Evolutionary conservation across 345 rosid species (phyloP).

Genomic region (Eucalyptus erythrocorys): DNA sequence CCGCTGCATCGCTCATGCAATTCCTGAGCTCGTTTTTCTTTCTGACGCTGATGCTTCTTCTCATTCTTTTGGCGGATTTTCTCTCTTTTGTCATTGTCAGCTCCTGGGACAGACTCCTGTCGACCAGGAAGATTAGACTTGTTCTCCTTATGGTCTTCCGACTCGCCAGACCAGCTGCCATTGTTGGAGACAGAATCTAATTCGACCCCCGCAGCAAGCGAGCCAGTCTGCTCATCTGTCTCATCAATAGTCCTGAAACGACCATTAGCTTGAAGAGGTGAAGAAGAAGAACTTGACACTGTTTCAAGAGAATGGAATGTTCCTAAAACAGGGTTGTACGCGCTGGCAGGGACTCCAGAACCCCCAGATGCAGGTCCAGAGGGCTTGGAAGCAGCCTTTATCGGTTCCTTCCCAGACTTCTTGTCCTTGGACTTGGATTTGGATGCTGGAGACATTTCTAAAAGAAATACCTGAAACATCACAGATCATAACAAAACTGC

Average conservation of each 20-base stretch:
- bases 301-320: conserved; percentile 68
- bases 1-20: conserved; percentile 65
- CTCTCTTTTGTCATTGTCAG: conserved; percentile 75
- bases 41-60: conserved; percentile 89
- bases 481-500: not conserved
- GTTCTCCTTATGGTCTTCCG: conserved; percentile 88
- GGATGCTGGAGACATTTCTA: conserved; percentile 54
- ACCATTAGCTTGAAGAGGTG: conserved; percentile 44
- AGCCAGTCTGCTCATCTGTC: conserved; percentile 42
- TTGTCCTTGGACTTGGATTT: conserved; percentile 72
- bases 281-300: conserved; percentile 27
- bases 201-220: conserved; percentile 39
- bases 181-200: conserved; percentile 78
- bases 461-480: not conserved
- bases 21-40: conserved; percentile 83
- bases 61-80: conserved; percentile 87
- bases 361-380: conserved; percentile 33
- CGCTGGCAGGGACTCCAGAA: conserved; percentile 50
- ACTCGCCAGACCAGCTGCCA: conserved; percentile 91
- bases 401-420: conserved; percentile 57
- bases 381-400: conserved; percentile 44
- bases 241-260: conserved; percentile 69
- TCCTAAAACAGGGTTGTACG: conserved; percentile 63
- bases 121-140: conserved; percentile 19
- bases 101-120: conserved; percentile 57